Evolutionary conservation across 495 filamentous ascomycete genomes (phyloP).

Genomic region (Diplogelasinospora grovesii): DNA sequence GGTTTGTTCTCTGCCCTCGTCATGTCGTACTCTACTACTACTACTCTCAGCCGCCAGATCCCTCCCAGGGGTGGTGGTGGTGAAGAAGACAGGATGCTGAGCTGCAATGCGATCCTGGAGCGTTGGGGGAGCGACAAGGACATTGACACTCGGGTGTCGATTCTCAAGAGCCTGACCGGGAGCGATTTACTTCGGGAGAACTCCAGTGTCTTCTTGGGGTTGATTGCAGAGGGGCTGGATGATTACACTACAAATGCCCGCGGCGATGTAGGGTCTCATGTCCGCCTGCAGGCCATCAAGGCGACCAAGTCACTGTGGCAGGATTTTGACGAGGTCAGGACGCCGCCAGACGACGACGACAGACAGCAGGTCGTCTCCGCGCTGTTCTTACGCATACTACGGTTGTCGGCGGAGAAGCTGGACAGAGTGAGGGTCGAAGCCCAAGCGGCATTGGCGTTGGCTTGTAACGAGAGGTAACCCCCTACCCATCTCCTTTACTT

Average conservation of each 20-base stretch:
- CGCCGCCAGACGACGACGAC: neutral
- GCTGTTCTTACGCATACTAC: constrained; percentile 46
- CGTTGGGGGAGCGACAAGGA: constrained; percentile 38
- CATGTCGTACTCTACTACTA: constrained; percentile 25
- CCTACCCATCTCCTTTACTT: constrained; percentile 1
- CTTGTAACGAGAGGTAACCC: constrained; percentile 28
- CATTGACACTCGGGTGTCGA: constrained; percentile 54
- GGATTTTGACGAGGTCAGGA: constrained; percentile 12
- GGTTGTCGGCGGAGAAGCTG: constrained; percentile 77
- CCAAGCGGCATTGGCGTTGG: constrained; percentile 35
- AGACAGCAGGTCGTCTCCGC: constrained; percentile 12
- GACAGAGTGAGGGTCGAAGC: constrained; percentile 77
- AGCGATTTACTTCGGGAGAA: constrained; percentile 34
- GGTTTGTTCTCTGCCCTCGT: constrained; percentile 41
- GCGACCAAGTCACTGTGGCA: constrained; percentile 45
- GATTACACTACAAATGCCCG: constrained; percentile 84
- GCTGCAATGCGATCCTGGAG: constrained; percentile 25
- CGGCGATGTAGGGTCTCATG: constrained; percentile 82
- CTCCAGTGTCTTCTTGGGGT: constrained; percentile 25
- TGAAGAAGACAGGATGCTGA: constrained; percentile 10
- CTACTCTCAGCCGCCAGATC: too few species aligned
- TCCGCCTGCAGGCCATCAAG: constrained; percentile 69
- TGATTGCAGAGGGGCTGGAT: constrained; percentile 54
- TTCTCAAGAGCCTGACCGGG: constrained; percentile 52
- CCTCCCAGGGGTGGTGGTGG: constrained; percentile 6